A percentile compares a stretch with the other conserved stretches of the same genome.
phyloP scores from a whole-genome alignment of 2,329 filamentous ascomycete genomes.

The Capronia coronata region DNA sequence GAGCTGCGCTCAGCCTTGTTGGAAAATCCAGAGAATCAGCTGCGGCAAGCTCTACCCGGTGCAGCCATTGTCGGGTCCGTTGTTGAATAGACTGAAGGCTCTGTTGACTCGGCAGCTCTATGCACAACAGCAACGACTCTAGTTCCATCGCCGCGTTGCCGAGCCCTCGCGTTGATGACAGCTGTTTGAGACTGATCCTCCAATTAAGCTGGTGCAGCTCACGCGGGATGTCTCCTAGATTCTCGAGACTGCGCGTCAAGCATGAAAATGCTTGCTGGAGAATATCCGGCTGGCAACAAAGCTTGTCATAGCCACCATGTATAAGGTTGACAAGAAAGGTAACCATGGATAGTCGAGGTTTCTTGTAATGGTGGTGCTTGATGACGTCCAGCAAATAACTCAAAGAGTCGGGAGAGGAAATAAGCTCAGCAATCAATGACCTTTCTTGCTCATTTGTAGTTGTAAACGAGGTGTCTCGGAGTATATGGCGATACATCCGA shows the following conservation, averaged over 20 bases:
- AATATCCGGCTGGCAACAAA: neutral
- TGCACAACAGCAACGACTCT: conserved; percentile 10
- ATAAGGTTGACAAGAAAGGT: conserved; percentile 8
- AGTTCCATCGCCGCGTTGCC: conserved; percentile 13
- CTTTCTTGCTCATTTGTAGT: neutral
- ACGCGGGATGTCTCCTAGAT: neutral
- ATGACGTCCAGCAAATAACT: conserved; percentile 7
- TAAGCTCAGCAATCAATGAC: neutral
- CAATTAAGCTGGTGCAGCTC: neutral
- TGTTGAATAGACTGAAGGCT: neutral
- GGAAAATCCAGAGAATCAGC: conserved; percentile 23
- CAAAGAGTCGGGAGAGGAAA: conserved; percentile 7
- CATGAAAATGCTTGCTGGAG: conserved; percentile 12
- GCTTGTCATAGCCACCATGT: neutral
- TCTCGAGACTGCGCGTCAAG: conserved; percentile 7
- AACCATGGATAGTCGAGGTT: neutral
- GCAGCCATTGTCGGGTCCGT: conserved; percentile 10
- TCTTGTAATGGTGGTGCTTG: conserved; percentile 1
- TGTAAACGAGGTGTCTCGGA: neutral
- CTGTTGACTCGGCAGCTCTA: neutral
- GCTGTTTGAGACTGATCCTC: conserved; percentile 3
- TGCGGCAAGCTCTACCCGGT: conserved; percentile 10
- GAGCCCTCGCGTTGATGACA: conserved; percentile 9
- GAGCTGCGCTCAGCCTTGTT: conserved; percentile 20
- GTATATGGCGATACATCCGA: conserved; percentile 7